phyloP scores from a whole-genome alignment of 2,329 filamentous ascomycete species.

The Ascomycota sp. region DNA sequence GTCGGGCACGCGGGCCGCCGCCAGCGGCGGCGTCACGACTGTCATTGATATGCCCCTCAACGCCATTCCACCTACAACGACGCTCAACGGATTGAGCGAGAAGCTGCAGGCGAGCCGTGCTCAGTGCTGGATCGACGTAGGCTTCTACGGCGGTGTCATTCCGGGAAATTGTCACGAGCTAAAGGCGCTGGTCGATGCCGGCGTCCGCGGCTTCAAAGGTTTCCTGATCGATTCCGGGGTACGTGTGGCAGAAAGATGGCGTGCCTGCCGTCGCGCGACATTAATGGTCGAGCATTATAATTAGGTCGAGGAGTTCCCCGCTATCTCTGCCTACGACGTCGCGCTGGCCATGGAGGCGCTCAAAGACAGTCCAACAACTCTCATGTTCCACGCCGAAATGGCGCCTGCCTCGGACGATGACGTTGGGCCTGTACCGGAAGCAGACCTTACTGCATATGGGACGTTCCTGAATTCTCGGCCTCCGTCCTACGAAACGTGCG shows the following conservation, averaged over 20 bases:
- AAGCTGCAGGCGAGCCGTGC: constrained; percentile 70
- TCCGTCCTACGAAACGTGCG: constrained; percentile 75
- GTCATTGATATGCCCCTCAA: constrained; percentile 97
- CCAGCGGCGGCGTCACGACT: constrained; percentile 88
- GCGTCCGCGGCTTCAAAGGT: constrained; percentile 90
- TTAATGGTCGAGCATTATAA: no score
- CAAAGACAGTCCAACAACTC: constrained; percentile 62
- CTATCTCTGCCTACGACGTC: constrained; percentile 65
- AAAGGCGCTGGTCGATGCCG: constrained; percentile 59
- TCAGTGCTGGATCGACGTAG: constrained; percentile 97
- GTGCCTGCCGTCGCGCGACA: no score
- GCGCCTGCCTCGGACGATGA: constrained; percentile 39
- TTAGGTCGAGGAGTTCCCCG: constrained; percentile 86
- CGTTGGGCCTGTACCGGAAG: no score
- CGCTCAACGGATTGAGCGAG: constrained; percentile 57
- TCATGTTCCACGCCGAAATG: constrained; percentile 99
- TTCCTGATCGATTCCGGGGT: constrained; percentile 95
- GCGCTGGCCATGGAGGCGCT: constrained; percentile 61
- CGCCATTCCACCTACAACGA: constrained; percentile 90
- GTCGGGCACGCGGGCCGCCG: constrained; percentile 82
- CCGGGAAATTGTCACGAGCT: constrained; percentile 73
- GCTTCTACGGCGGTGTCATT: constrained; percentile 88
- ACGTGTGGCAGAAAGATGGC: constrained; percentile 14
- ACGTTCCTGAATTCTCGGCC: constrained; percentile 88
- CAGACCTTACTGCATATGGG: constrained; percentile 52